A percentile compares a stretch with the other conserved stretches of the same genome.
Conservation (phyloP, 306 rosid genomes). For the Cicer pinnatifidum region DNA sequence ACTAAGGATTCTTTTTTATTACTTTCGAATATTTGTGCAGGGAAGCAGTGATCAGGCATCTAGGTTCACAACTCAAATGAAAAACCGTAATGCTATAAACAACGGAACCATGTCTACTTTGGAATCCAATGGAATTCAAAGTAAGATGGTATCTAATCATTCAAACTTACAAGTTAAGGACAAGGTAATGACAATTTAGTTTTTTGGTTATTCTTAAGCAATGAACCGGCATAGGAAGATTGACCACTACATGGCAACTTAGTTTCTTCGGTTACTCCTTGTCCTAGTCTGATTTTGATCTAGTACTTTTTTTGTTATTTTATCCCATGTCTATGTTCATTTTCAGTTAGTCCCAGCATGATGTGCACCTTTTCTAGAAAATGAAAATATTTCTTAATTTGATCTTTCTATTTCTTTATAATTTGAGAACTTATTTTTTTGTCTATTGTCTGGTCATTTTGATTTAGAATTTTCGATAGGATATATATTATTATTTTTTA, state of each 20-base stretch:
- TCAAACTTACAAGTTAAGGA: conserved; percentile 61
- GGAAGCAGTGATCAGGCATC: conserved; percentile 70
- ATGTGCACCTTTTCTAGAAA: not conserved
- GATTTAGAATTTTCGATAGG: conserved; percentile 18
- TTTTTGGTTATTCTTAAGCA: conserved; percentile 41
- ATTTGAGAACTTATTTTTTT: conserved; percentile 11
- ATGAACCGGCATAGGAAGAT: conserved; percentile 27
- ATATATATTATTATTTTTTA: conserved; percentile 53
- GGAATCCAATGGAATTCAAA: conserved; percentile 51
- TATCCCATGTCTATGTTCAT: not conserved
- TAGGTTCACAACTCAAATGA: conserved; percentile 58
- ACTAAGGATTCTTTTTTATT: conserved; percentile 25
- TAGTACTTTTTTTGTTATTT: conserved; percentile 13
- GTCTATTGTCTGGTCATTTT: conserved; percentile 25
- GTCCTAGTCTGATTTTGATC: conserved; percentile 3
- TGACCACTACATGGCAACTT: conserved; percentile 17
- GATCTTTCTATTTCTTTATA: conserved; percentile 1
- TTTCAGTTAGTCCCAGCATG: conserved; percentile 27
- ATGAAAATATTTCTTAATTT: conserved; percentile 3
- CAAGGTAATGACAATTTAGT: conserved; percentile 61
- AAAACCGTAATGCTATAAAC: conserved; percentile 52
- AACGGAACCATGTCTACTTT: conserved; percentile 64
- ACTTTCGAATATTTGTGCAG: conserved; percentile 52
- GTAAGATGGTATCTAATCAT: conserved; percentile 56
- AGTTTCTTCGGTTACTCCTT: conserved; percentile 4